phyloP scores from a whole-genome alignment of 805 yeast genomes.

The Brettanomyces nanus region DNA sequence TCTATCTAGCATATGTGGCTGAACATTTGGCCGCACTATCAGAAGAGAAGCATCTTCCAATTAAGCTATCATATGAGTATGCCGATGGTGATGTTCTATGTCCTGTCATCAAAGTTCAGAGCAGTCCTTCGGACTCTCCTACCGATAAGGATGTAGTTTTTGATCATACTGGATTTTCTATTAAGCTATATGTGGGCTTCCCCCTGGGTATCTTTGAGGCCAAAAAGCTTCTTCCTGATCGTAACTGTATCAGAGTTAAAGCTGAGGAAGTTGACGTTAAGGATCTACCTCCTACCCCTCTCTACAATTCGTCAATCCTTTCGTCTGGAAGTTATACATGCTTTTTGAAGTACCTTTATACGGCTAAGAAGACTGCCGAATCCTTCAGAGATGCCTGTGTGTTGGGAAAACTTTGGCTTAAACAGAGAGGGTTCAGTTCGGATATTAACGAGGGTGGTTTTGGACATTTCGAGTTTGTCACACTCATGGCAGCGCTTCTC shows the following conservation, averaged over 20 bases:
- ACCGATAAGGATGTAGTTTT: constrained; percentile 43
- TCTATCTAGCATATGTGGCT: constrained; percentile 74
- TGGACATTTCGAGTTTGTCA: constrained; percentile 85
- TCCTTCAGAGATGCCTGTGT: constrained; percentile 82
- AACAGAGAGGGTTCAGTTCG: constrained; percentile 75
- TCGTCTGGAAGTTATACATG: constrained; percentile 61
- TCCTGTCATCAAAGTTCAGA: constrained; percentile 63
- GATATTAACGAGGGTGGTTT: constrained; percentile 63
- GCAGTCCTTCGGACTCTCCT: constrained; percentile 34
- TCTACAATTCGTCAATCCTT: constrained; percentile 75
- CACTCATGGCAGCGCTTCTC: constrained; percentile 70
- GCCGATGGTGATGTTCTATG: constrained; percentile 69
- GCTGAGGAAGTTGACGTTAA: constrained; percentile 15
- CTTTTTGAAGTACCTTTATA: constrained; percentile 68
- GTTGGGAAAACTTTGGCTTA: constrained; percentile 83
- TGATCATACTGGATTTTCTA: constrained; percentile 58
- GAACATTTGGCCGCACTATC: constrained; percentile 49
- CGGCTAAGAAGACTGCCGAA: constrained; percentile 66
- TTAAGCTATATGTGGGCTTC: constrained; percentile 67
- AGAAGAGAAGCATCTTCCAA: constrained; percentile 48
- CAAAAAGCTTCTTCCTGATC: constrained; percentile 69
- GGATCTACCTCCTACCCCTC: constrained; percentile 66
- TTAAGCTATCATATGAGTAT: constrained; percentile 54
- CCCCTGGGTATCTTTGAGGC: constrained; percentile 64
- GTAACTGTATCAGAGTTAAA: constrained; percentile 74